A percentile compares a stretch with the other conserved stretches of the same genome.
phyloP scores from a whole-genome alignment of 306 rosid genomes.

The Cucurbita moschata region DNA sequence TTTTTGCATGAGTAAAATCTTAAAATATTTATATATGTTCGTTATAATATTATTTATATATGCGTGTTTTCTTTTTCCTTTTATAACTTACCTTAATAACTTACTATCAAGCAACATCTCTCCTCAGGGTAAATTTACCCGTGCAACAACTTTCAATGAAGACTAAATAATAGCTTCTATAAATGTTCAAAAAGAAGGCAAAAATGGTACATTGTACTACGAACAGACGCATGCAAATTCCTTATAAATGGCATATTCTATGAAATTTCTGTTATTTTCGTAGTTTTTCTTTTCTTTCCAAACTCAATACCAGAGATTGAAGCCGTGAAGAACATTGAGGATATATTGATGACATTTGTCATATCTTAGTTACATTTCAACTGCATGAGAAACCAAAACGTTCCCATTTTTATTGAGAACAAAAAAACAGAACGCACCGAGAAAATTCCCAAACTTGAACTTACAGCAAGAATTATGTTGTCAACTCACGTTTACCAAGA shows the following conservation, averaged over 20 bases:
- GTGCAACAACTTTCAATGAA: not conserved
- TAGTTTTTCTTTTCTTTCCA: not conserved
- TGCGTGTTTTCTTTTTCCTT: no score
- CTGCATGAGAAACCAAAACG: not conserved
- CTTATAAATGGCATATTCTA: not conserved
- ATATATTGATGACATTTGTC: not conserved
- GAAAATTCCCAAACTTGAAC: no score
- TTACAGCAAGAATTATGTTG: no score
- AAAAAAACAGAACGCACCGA: not conserved
- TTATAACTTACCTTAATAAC: no score
- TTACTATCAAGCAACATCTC: no score
- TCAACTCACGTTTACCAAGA: no score
- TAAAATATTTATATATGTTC: no score
- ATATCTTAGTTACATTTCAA: not conserved
- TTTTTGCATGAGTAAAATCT: no score
- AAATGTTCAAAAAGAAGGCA: not conserved
- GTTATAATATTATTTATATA: no score
- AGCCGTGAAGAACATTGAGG: not conserved
- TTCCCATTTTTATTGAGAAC: constrained; percentile 8
- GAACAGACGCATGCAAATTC: not conserved
- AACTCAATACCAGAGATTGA: not conserved
- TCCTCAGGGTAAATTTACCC: no score
- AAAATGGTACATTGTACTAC: no score
- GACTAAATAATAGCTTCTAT: not conserved
- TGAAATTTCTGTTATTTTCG: not conserved